These are phyloP conservation scores for Cryptococcus jaspeensis DNA, from an alignment of 1,284 basidiomycete genomes.

Conservation along the genomic window DNA sequence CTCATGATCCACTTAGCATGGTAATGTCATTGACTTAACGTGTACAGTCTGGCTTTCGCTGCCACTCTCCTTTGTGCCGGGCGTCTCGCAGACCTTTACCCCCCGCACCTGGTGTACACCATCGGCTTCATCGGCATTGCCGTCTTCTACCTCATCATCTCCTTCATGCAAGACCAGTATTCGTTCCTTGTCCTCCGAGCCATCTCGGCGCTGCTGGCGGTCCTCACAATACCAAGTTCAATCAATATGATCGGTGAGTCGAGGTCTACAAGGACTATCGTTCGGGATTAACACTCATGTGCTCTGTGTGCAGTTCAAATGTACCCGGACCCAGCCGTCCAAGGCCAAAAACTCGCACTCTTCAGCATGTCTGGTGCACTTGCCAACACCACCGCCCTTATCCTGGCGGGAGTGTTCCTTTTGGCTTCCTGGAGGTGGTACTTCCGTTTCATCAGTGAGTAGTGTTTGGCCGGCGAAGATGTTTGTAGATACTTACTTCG, in stretches of 20 bases:
- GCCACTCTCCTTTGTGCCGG: constrained; percentile 41
- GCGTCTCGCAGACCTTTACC: constrained; percentile 43
- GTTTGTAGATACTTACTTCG: neutral
- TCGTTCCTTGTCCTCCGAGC: constrained; percentile 48
- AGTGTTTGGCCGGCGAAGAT: no score
- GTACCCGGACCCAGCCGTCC: constrained; percentile 43
- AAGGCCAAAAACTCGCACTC: constrained; percentile 42
- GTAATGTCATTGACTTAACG: no score
- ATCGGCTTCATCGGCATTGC: constrained; percentile 44
- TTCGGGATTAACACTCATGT: no score
- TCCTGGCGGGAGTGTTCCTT: constrained; percentile 47
- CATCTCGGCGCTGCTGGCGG: constrained; percentile 41
- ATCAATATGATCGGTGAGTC: constrained; percentile 44
- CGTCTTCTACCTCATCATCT: constrained; percentile 46
- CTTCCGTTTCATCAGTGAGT: constrained; percentile 41
- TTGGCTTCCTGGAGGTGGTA: constrained; percentile 48
- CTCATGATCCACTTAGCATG: neutral
- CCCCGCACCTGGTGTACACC: constrained; percentile 41
- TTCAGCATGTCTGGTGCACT: constrained; percentile 46
- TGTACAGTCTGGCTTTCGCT: constrained; percentile 31
- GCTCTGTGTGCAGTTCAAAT: no score
- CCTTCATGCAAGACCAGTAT: constrained; percentile 45
- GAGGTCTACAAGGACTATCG: neutral
- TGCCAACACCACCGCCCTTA: constrained; percentile 36
- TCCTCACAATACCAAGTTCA: constrained; percentile 43